Base-by-base conservation (phyloP, 169 alveolate species). In the Babesia microti region DNA sequence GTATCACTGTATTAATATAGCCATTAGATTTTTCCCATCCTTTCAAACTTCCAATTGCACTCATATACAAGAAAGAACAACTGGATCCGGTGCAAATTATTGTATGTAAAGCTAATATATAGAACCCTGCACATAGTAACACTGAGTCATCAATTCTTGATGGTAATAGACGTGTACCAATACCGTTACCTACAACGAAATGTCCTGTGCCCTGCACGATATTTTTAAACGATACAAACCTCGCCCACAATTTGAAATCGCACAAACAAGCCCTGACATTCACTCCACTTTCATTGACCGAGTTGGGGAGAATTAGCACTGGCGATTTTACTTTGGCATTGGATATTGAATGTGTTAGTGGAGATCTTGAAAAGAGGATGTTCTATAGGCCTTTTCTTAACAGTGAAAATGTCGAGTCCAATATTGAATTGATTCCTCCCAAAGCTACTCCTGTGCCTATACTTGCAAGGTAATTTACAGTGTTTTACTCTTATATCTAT, bases 241-340 rank as follows among this genome's bases (percentile, higher is more conserved):
- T 65, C 41, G 76, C 76, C 1, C 76, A 65, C 48, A 65, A 65
- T 34, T 70, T 70, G 6, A 45, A 15, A 26, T 68, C 76, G 21
- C 76, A 65, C 27, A 57, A 40, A 18, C 53, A 65, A 28, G 9
- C 27, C 4, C 50, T 50, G 24, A 65, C 63, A 4, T 65, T 65
- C 40, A 53, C 40, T 23, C 76, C 76, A 3, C 18, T 65, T 5
- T 49, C 70, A 11, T 41, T 56, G 3, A 41, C 53, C 15, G 76
- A 65, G 32, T 48, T 65, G 19, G 18, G 41, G 22, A 33, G 33
- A 47, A 19, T 56, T 9, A 68, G 48, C 55, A 30, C 36, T 0
- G 21, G 41, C 22, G 45, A 43, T 5, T 65, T 54, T 50, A 41
- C 55, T 11, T 40, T 65, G 22, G 69, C 76, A n/a, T 49, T 65